Conservation (phyloP, 805 yeast species). For the Nakazawaea ambrosiae region DNA sequence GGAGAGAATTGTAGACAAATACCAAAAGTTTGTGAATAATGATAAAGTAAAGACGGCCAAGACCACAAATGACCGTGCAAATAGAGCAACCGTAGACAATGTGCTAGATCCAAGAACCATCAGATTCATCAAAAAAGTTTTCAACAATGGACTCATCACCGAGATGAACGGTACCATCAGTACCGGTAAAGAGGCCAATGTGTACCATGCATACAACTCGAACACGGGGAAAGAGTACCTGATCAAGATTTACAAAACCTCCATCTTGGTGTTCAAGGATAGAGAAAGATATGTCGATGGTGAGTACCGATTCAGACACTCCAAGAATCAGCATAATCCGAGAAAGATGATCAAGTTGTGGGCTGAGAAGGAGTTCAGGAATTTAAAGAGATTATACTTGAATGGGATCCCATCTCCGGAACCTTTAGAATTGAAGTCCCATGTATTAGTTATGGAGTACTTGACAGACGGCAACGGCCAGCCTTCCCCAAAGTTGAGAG, state of each 20-base stretch:
- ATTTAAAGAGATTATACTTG: constrained; percentile 71
- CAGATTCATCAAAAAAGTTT: constrained; percentile 71
- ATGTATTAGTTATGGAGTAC: constrained; percentile 93
- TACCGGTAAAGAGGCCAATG: constrained; percentile 99
- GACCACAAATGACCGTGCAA: constrained; percentile 33
- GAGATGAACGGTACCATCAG: constrained; percentile 89
- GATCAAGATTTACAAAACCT: constrained; percentile 91
- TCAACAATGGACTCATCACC: constrained; percentile 76
- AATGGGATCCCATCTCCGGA: constrained; percentile 91
- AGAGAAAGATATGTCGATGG: constrained; percentile 95
- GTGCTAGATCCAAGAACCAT: constrained; percentile 94
- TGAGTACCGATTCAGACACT: constrained; percentile 84
- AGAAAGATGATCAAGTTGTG: constrained; percentile 95
- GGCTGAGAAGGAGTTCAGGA: constrained; percentile 98
- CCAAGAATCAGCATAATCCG: constrained; percentile 84
- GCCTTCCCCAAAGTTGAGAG: constrained; percentile 87
- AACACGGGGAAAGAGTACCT: constrained; percentile 58
- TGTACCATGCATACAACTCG: constrained; percentile 67
- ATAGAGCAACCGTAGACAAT: constrained; percentile 95
- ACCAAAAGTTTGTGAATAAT: constrained; percentile 10
- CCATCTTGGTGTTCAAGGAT: constrained; percentile 94
- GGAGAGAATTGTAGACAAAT: constrained; percentile 9
- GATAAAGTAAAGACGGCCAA: constrained; percentile 10
- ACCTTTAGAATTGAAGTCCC: constrained; percentile 82
- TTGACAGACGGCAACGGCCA: constrained; percentile 71